A percentile compares a stretch with the other conserved stretches of the same genome.
These are phyloP conservation scores for Nyssa sinensis DNA, from an alignment of 148 eudicot species.

Conservation along the genomic window DNA sequence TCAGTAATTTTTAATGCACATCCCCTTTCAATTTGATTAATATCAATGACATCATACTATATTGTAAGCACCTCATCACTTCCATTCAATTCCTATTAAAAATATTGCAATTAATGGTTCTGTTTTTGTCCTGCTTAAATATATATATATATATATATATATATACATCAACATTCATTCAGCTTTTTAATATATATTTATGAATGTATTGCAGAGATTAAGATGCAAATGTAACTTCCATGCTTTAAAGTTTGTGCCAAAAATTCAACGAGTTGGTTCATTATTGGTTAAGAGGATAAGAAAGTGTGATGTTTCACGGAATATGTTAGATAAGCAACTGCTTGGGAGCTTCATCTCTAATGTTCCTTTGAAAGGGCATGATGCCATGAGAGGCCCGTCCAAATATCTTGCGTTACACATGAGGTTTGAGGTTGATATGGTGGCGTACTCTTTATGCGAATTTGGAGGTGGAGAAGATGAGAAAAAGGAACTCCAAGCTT, in stretches of 20 bases:
- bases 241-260: conserved; percentile 75
- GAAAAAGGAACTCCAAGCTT: conserved; percentile 65
- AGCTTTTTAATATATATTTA: background rate
- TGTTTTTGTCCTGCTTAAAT: background rate
- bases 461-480: conserved; percentile 90
- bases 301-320: conserved; percentile 37
- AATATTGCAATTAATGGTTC: background rate
- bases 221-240: conserved; percentile 98
- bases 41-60: background rate
- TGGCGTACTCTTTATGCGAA: conserved; percentile 91
- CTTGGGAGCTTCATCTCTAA: conserved; percentile 60
- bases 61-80: background rate
- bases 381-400: conserved; percentile 25
- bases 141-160: background rate
- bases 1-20: background rate
- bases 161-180: background rate
- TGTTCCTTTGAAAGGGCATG: conserved; percentile 23
- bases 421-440: conserved; percentile 96
- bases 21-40: background rate
- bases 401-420: conserved; percentile 89
- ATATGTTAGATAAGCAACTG: conserved; percentile 58
- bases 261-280: conserved; percentile 65
- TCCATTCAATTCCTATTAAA: background rate
- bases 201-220: conserved; percentile 50
- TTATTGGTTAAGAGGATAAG: conserved; percentile 67